Evolutionary conservation across 768 basidiomycete species (phyloP), one percentile per base, ranked within the genome.

Genomic region (Leccinum fibrillosum): DNA sequence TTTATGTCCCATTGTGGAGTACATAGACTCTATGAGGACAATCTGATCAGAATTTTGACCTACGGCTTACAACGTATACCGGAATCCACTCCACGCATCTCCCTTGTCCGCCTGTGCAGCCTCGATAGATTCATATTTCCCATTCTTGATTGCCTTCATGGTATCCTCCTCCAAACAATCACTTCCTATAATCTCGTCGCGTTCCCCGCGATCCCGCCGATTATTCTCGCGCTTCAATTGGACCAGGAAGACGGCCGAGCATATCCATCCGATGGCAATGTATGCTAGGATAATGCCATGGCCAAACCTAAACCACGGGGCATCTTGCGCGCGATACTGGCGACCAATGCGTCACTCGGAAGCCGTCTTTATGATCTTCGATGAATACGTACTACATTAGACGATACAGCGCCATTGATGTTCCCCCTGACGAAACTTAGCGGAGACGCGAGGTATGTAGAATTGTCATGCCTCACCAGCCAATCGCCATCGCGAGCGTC

Each of bases 41-140:
- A 28, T 28, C 28, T 28, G 47, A 17, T 26, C 15, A 48, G 34
- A 9, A 21, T 26, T 15, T 30, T 10, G 39, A 23, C 28, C 15
- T 13, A 26, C 54, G n/a, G 11, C 23, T 28, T 56, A 86, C 47
- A 83, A 63, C 2, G 78, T 80, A 72, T 89, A 89, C 58, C 84
- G 78, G 70, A 88, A 90, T n/a, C 88, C 86, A 65, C 87, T 89
- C 88, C 87, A 90, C 53, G 77, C 69, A 63, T 89, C 89, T 3
- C 88, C 88, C 64, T 86, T 89, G 70, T 75, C 64, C 23, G 70
- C 74, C 60, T 78, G 79, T 17, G 87, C 88, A 21, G 80, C 82
- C 45, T 83, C 79, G 12, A 83, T 73, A 52, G 77, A 83, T 52
- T 75, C 75, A 63, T 79, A 89, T 25, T 63, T 73, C 3, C 86